These are phyloP conservation scores for Lumnitzera racemosa DNA, from an alignment of 345 rosid genomes.

Conservation along the genomic window DNA sequence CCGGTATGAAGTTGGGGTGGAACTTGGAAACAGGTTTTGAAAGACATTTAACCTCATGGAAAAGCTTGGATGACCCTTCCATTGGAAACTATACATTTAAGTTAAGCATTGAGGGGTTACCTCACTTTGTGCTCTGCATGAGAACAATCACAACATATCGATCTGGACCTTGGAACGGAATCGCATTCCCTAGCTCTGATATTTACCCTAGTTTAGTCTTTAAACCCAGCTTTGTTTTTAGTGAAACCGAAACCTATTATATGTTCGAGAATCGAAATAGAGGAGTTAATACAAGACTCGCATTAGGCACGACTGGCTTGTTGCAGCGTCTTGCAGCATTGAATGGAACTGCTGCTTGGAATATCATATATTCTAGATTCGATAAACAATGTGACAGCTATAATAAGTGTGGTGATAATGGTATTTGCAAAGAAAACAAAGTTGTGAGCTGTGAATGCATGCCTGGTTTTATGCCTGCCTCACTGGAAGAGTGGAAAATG, in stretches of 20 bases:
- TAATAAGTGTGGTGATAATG: background rate
- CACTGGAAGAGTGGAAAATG: slow-evolving; percentile 18
- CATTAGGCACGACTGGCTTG: background rate
- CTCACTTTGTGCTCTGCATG: slow-evolving; percentile 10
- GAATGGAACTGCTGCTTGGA: slow-evolving; percentile 1
- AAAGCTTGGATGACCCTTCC: slow-evolving; percentile 17
- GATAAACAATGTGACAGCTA: background rate
- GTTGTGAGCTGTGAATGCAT: slow-evolving; percentile 13
- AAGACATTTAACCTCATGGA: slow-evolving; percentile 22
- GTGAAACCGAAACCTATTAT: slow-evolving; percentile 13
- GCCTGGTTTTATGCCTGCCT: slow-evolving; percentile 25
- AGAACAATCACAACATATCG: slow-evolving; percentile 6
- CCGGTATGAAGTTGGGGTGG: slow-evolving; percentile 27
- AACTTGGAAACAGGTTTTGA: slow-evolving; percentile 1
- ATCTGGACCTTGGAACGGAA: slow-evolving; percentile 31
- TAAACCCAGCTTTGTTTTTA: slow-evolving; percentile 7
- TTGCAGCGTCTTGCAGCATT: background rate
- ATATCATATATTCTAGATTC: background rate
- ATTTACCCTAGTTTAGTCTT: slow-evolving; percentile 3
- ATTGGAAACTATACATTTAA: slow-evolving; percentile 17
- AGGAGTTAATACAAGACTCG: background rate
- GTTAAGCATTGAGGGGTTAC: slow-evolving; percentile 6
- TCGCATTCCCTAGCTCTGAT: slow-evolving; percentile 18
- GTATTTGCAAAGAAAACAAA: background rate
- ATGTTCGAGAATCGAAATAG: slow-evolving; percentile 3